These are phyloP conservation scores for Globisporangium lucens DNA, from an alignment of 352 stramenopile genomes.

Conservation along the genomic window DNA sequence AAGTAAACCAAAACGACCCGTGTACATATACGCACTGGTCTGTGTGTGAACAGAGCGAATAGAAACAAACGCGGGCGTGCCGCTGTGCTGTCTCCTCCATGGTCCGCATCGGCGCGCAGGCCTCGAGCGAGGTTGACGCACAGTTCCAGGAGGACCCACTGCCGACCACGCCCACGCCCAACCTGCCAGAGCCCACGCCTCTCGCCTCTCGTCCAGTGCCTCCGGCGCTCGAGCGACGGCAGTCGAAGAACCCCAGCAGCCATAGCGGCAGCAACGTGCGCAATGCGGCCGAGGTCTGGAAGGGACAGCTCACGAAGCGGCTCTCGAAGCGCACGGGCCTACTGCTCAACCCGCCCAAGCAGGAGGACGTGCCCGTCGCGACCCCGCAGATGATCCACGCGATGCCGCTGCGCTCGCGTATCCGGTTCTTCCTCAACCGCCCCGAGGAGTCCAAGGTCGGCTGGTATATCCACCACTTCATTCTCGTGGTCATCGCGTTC, in stretches of 20 bases:
- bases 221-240: neutral
- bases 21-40: no score
- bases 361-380: neutral
- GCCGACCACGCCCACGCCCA: no score
- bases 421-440: conserved; percentile 38
- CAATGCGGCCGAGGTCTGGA: neutral
- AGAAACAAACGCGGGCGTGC: neutral
- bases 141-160: neutral
- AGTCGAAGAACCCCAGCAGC: neutral
- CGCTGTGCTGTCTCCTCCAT: neutral
- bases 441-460: conserved; percentile 40
- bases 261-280: neutral
- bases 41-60: no score
- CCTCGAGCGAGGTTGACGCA: neutral
- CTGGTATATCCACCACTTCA: conserved; percentile 37
- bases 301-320: neutral
- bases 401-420: conserved; percentile 28
- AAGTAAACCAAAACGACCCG: no score
- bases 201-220: no score
- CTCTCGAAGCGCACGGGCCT: neutral
- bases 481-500: conserved; percentile 20
- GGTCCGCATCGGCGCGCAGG: conserved; percentile 5
- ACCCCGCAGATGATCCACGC: conserved; percentile 23
- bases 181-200: no score
- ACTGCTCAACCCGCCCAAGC: conserved; percentile 4